A percentile compares a stretch with the other conserved stretches of the same genome.
Conservation (phyloP, 352 stramenopile genomes). For the Elongisporangium senticosum region DNA sequence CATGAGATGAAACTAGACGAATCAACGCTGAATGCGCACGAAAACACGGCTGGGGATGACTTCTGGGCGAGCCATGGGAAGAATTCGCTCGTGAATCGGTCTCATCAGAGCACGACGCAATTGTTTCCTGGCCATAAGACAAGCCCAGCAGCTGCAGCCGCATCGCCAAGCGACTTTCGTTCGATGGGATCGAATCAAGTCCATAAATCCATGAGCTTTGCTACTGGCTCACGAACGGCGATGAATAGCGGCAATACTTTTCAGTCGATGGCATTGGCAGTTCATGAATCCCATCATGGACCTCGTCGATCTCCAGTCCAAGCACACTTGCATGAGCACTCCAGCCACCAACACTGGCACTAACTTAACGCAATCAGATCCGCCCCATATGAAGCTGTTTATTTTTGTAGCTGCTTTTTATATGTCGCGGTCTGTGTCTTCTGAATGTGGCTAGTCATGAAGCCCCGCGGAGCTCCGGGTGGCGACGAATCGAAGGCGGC, state of each 20-base stretch:
- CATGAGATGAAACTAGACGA: conserved; percentile 10
- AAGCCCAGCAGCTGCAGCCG: background rate
- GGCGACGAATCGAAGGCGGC: background rate
- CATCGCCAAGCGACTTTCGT: background rate
- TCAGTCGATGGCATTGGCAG: background rate
- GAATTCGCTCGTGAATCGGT: background rate
- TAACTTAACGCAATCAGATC: background rate
- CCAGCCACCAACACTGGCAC: background rate
- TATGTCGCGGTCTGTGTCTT: background rate
- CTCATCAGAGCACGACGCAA: background rate
- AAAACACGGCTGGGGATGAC: conserved; percentile 62
- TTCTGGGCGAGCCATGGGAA: conserved; percentile 1
- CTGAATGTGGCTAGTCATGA: background rate
- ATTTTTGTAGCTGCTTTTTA: conserved; percentile 1
- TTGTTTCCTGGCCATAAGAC: background rate
- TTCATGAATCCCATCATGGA: background rate
- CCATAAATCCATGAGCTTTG: background rate
- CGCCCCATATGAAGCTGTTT: background rate
- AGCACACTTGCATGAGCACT: background rate
- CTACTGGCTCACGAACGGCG: background rate
- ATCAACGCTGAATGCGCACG: conserved; percentile 51
- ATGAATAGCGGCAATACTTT: background rate
- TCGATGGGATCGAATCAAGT: background rate
- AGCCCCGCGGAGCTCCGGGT: background rate
- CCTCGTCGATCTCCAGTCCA: background rate